A percentile compares a stretch with the other conserved stretches of the same genome.
phyloP scores from a whole-genome alignment of 2,329 filamentous ascomycete species.

The Trichoderma asperellum region DNA sequence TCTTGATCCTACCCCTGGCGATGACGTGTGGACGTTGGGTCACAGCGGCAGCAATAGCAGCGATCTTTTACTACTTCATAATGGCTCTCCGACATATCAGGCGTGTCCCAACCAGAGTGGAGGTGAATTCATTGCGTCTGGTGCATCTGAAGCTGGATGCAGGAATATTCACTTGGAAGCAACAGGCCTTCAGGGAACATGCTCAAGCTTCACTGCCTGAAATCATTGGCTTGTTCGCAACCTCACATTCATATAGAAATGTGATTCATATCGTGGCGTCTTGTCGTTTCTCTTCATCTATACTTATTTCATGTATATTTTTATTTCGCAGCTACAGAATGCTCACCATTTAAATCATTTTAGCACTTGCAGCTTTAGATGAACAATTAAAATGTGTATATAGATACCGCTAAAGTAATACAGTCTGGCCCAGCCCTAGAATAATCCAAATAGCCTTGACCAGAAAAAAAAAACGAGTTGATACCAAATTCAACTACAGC shows the following conservation, averaged over 20 bases:
- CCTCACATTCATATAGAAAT: background rate
- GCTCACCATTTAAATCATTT: background rate
- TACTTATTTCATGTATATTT: conserved; percentile 14
- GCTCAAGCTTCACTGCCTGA: conserved; percentile 27
- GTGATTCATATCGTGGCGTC: background rate
- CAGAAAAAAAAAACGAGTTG: background rate
- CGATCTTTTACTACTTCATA: conserved; percentile 35
- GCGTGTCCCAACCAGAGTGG: conserved; percentile 35
- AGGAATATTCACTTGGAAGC: conserved; percentile 36
- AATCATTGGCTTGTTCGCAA: background rate
- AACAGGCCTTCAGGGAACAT: conserved; percentile 37
- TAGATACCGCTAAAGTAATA: background rate
- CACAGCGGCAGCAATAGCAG: conserved; percentile 32
- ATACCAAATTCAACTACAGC: conserved; percentile 6
- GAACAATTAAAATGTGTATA: background rate
- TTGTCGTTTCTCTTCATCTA: background rate
- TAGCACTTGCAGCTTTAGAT: background rate
- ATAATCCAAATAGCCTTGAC: background rate
- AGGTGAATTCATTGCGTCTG: conserved; percentile 36
- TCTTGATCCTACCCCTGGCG: conserved; percentile 40
- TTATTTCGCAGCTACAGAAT: background rate
- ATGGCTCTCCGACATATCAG: conserved; percentile 35
- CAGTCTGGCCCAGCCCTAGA: background rate
- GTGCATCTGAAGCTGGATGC: conserved; percentile 33
- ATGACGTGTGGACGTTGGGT: conserved; percentile 37